Percentiles rank a stretch among this genome's conserved stretches.
Conservation (phyloP, 345 rosid genomes). For the Linum tenue region DNA sequence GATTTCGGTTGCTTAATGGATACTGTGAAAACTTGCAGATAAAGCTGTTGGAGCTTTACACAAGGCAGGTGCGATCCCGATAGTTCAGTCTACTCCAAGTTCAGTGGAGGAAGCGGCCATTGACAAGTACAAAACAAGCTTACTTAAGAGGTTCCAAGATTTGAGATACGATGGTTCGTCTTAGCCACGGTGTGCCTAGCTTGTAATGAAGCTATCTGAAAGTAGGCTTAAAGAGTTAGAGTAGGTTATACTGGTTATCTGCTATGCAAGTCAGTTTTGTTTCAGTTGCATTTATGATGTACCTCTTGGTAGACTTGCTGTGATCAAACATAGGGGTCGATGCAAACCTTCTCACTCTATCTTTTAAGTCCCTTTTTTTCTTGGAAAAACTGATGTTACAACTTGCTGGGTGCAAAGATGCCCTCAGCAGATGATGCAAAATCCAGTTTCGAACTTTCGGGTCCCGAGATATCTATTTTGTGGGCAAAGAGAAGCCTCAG, state of each 20-base stretch:
- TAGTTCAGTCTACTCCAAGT: slow-evolving; percentile 46
- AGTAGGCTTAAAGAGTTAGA: neutral
- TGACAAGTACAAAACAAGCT: slow-evolving; percentile 38
- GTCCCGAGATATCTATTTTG: too few relatives aligned
- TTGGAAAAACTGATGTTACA: too few relatives aligned
- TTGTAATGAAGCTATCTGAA: neutral
- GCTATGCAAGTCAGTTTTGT: too few relatives aligned
- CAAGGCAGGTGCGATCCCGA: slow-evolving; percentile 43
- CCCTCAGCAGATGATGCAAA: too few relatives aligned
- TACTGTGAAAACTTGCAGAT: slow-evolving; percentile 36
- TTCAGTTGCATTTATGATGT: too few relatives aligned
- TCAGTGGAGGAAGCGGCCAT: slow-evolving; percentile 49
- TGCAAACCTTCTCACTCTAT: too few relatives aligned
- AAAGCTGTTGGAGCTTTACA: slow-evolving; percentile 61
- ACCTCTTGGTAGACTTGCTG: too few relatives aligned
- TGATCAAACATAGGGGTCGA: too few relatives aligned
- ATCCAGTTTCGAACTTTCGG: too few relatives aligned
- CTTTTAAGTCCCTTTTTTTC: too few relatives aligned
- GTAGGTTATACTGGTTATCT: neutral
- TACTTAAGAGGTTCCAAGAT: slow-evolving; percentile 63
- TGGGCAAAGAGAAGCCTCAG: too few relatives aligned
- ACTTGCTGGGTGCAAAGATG: too few relatives aligned
- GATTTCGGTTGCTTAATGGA: neutral
- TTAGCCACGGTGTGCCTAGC: neutral
- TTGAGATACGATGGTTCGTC: neutral